Evolutionary conservation across 805 yeast genomes (phyloP).

Genomic region (Sugiyamaella lignohabitans): DNA sequence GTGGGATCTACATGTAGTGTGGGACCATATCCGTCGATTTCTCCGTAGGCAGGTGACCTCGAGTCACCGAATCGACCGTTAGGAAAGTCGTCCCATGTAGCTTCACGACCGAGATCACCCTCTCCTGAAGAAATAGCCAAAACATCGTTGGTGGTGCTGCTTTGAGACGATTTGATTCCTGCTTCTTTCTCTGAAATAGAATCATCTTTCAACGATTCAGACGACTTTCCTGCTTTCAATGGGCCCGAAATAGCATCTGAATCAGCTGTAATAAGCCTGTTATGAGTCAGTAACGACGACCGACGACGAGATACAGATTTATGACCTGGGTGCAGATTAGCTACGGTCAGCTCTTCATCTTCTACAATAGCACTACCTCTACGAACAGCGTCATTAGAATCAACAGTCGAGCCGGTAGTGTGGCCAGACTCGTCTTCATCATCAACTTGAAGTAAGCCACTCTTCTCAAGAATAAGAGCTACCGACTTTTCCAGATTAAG

Average conservation of each 20-base stretch:
- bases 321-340: neutral
- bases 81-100: constrained; percentile 96
- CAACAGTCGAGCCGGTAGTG: too few relatives aligned
- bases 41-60: constrained; percentile 95
- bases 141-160: constrained; percentile 34
- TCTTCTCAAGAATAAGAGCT: constrained; percentile 69
- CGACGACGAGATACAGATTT: constrained; percentile 10
- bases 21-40: constrained; percentile 96
- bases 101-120: constrained; percentile 79
- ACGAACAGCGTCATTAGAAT: constrained; percentile 7
- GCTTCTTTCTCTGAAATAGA: constrained; percentile 38
- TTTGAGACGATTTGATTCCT: constrained; percentile 6
- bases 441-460: constrained; percentile 42
- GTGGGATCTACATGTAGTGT: constrained; percentile 66
- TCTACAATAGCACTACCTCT: neutral
- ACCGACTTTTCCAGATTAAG: constrained; percentile 87
- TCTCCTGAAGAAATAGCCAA: constrained; percentile 78
- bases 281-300: constrained; percentile 33
- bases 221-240: neutral
- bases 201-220: constrained; percentile 4
- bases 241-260: too few relatives aligned
- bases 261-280: constrained; percentile 36
- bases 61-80: constrained; percentile 95
- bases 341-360: neutral
- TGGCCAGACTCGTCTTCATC: constrained; percentile 13